A percentile compares a stretch with the other conserved stretches of the same genome.
These are phyloP conservation scores for Salix caprea DNA, from an alignment of 345 rosid species.

Conservation along the genomic window DNA sequence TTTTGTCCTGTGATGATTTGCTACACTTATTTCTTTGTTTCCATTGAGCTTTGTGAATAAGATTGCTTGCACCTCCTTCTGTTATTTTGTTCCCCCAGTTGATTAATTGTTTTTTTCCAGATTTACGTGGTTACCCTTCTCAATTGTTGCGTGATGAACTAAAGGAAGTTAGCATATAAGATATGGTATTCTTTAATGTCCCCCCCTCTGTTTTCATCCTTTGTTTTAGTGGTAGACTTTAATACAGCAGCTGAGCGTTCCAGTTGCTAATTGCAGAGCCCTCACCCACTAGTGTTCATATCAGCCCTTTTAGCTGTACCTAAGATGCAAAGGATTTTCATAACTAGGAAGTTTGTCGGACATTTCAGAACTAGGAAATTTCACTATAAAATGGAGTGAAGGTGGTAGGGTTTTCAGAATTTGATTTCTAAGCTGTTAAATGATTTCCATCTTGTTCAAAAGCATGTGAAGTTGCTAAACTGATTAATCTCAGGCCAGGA, in stretches of 20 bases:
- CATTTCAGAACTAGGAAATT: neutral
- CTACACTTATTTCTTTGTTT: too few relatives aligned
- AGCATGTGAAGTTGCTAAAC: neutral
- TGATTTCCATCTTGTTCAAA: neutral
- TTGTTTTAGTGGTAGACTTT: neutral
- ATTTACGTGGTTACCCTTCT: too few relatives aligned
- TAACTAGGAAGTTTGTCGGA: neutral
- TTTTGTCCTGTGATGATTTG: too few relatives aligned
- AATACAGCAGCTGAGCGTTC: neutral
- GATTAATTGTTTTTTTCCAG: too few relatives aligned
- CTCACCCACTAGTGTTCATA: too few relatives aligned
- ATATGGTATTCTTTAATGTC: neutral
- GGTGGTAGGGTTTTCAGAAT: neutral
- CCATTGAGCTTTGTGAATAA: too few relatives aligned
- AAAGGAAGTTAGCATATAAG: too few relatives aligned
- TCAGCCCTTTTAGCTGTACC: neutral
- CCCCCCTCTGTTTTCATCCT: neutral
- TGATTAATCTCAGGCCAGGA: neutral
- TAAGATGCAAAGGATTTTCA: neutral
- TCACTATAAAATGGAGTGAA: neutral
- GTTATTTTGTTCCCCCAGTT: too few relatives aligned
- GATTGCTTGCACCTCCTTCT: too few relatives aligned
- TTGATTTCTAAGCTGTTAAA: neutral
- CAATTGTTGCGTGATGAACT: too few relatives aligned
- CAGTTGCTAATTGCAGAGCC: too few relatives aligned